A percentile compares a stretch with the other conserved stretches of the same genome.
phyloP scores from a whole-genome alignment of 352 stramenopile species.

The Paralagenidium karlingii region DNA sequence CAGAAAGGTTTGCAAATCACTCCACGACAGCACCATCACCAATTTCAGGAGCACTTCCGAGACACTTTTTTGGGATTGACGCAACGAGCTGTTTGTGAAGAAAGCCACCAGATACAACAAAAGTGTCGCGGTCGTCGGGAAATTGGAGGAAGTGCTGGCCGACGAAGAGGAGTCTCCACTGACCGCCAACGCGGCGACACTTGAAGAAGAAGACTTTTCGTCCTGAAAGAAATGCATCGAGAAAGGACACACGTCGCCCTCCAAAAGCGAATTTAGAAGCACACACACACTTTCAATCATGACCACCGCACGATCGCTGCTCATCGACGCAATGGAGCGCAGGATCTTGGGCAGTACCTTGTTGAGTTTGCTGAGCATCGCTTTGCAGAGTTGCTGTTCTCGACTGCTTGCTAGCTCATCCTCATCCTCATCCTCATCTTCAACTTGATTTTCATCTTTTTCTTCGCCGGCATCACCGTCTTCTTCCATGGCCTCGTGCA shows the following conservation, averaged over 20 bases:
- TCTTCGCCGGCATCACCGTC: too few relatives aligned
- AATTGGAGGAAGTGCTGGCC: conserved; percentile 8
- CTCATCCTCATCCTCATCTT: not conserved
- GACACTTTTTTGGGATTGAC: conserved; percentile 24
- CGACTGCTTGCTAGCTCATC: not conserved
- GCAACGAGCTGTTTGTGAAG: conserved; percentile 26
- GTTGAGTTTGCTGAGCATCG: conserved; percentile 49
- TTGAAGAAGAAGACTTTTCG: too few relatives aligned
- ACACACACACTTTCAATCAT: conserved; percentile 46
- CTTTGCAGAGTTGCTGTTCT: conserved; percentile 23
- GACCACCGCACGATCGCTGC: conserved; percentile 12
- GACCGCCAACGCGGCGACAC: too few relatives aligned
- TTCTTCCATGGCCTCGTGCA: too few relatives aligned
- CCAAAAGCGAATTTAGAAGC: conserved; percentile 30
- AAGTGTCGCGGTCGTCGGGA: conserved; percentile 40
- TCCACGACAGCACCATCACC: conserved; percentile 32
- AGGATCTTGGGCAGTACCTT: conserved; percentile 61
- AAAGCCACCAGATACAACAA: conserved; percentile 68
- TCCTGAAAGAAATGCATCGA: conserved; percentile 49
- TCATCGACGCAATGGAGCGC: conserved; percentile 24
- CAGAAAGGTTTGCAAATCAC: conserved; percentile 40
- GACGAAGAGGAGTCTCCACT: not conserved
- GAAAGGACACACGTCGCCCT: conserved; percentile 32
- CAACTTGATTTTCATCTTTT: not conserved
- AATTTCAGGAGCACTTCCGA: conserved; percentile 33